Base-by-base conservation (phyloP, 352 stramenopile genomes). In the Plasmopara halstedii region DNA sequence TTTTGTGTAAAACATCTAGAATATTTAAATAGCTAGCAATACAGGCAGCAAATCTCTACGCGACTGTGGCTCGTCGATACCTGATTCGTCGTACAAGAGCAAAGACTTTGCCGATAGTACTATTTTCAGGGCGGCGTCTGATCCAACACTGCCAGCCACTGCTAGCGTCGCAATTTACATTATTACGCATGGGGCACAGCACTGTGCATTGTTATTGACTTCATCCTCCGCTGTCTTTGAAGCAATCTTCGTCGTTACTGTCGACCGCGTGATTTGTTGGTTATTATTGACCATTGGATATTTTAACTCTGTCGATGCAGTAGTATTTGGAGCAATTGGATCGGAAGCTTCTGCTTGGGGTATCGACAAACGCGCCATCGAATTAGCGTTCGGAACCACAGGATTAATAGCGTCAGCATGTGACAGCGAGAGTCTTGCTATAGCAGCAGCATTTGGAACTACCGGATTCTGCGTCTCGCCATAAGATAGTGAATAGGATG, bases 221-320 rank as follows among this genome's bases (percentile, higher is more conserved):
- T 71, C 57, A 20, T 70, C 70, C n/a, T 66, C 41, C 44, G 50
- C 32, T 21, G 47, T 55, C 45, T 69, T 71, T 19, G 20, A 31
- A 27, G 39, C 37, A 22, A 38, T 40, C 22, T 38, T 42, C 10
- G 40, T 44, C 5, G 53, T 19, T 15, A 55, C 50, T 2, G 55
- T 41, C 22, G 67, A 60, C 38, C 67, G 50, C 35, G 51, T 58
- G 21, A 89, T 62, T 40, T 66, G 70, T 53, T 89, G 74, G 52
- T 89, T 72, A 2, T 70, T 84, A 58, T 78, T 89, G 38, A 89
- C 59, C 74, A 89, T 85, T 11, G 77, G 77, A 56, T 86, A 88
- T 57, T 78, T 78, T 29, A 45, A 50, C 26, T 38, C 44, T 32
- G 54, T 35, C 6, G 65, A 53, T 44, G 73, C 62, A 33, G 56